These are phyloP conservation scores for Zygotorulaspora mrakii DNA, from an alignment of 1,139 yeast genomes.

Conservation along the genomic window DNA sequence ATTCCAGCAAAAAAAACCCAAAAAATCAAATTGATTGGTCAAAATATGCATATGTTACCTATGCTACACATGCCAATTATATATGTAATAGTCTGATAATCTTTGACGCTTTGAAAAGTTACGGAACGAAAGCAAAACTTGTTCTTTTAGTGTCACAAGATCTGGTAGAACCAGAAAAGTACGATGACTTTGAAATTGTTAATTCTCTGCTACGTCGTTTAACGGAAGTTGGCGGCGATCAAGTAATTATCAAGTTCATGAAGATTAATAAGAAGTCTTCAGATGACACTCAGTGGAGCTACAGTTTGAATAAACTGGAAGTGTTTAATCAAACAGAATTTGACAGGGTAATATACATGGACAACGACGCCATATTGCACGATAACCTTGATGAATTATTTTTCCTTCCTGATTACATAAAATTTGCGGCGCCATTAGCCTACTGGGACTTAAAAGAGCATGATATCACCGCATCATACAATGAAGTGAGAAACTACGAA, in stretches of 20 bases:
- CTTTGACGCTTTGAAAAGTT: slow-evolving; percentile 37
- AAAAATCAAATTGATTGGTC: slow-evolving; percentile 36
- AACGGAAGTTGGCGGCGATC: slow-evolving; percentile 23
- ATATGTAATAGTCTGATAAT: slow-evolving; percentile 45
- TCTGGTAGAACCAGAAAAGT: slow-evolving; percentile 18
- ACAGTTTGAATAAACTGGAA: slow-evolving; percentile 53
- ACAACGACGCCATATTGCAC: slow-evolving; percentile 39
- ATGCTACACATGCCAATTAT: slow-evolving; percentile 44
- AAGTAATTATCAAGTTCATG: slow-evolving; percentile 31
- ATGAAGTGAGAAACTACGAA: slow-evolving; percentile 23
- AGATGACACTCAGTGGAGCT: slow-evolving; percentile 43
- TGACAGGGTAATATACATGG: slow-evolving; percentile 45
- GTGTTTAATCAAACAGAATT: slow-evolving; percentile 50
- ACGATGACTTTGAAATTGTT: slow-evolving; percentile 11
- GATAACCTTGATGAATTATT: slow-evolving; percentile 46
- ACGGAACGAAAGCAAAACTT: slow-evolving; percentile 42
- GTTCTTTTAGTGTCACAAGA: slow-evolving; percentile 38
- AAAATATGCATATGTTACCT: slow-evolving; percentile 45
- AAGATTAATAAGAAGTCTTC: slow-evolving; percentile 29
- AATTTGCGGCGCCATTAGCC: slow-evolving; percentile 35
- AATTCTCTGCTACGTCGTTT: slow-evolving; percentile 16
- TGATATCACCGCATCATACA: slow-evolving; percentile 24
- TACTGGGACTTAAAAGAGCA: slow-evolving; percentile 31
- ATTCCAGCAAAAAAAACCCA: slow-evolving; percentile 13
- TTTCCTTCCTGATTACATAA: slow-evolving; percentile 40